These are phyloP conservation scores for Tuber melanosporum DNA, from an alignment of 495 filamentous ascomycete genomes.

Conservation along the genomic window DNA sequence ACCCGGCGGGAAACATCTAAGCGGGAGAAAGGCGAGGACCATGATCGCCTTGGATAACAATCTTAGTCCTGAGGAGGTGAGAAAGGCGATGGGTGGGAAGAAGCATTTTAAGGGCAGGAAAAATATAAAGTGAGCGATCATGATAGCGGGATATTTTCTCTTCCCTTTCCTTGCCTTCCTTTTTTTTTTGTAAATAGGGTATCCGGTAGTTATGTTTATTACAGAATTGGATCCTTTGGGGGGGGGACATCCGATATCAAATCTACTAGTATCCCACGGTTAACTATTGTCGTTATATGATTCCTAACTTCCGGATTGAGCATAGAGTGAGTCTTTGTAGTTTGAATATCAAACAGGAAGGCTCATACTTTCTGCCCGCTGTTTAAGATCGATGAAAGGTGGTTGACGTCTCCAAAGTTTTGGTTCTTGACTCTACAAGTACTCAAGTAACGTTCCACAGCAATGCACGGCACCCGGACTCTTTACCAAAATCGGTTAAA, in stretches of 20 bases:
- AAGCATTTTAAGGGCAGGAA: conserved; percentile 88
- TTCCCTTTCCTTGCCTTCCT: not conserved
- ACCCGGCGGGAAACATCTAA: conserved; percentile 59
- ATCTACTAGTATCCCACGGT: not conserved
- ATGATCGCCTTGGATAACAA: conserved; percentile 81
- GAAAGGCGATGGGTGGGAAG: conserved; percentile 59
- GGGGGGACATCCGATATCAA: not conserved
- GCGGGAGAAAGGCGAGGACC: conserved; percentile 73
- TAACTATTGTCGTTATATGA: not conserved
- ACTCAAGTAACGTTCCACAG: not conserved
- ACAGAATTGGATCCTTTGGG: not conserved
- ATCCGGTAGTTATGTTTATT: not conserved
- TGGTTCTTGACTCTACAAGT: too few relatives aligned
- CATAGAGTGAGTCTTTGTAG: not conserved
- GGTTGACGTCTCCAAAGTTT: not conserved
- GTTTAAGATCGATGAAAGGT: not conserved
- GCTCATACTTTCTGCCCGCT: not conserved
- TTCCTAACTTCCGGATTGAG: not conserved
- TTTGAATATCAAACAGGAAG: not conserved
- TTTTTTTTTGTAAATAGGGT: not conserved
- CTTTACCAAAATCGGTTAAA: too few relatives aligned
- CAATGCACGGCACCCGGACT: not conserved
- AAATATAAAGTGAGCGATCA: conserved; percentile 35
- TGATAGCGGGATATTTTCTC: not conserved
- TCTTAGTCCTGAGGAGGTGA: conserved; percentile 75